Evolutionary conservation across 192 early-diverging fungal species (phyloP), one percentile per base, ranked within the genome.

Genomic region (Helicostylum pulchrum): DNA sequence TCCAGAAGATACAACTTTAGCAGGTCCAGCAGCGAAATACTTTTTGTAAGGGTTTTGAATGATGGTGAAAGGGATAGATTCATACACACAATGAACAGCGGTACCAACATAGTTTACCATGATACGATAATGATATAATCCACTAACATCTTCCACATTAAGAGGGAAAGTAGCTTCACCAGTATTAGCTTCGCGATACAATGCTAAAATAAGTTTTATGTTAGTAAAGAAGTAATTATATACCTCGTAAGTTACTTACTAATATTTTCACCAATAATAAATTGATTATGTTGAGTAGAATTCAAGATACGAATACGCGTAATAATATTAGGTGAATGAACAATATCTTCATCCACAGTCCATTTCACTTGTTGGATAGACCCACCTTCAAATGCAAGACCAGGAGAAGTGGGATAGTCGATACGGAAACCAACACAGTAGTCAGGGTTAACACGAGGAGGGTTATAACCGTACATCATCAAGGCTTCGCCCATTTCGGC

Each of bases 221-320:
- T 20, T n/a, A 9, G 2, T 34, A 26, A n/a, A n/a, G n/a, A n/a
- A 26, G 11, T 17, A 65, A 4, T 20, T 5, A 55, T 19, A 17
- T 19, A 8, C 6, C 10, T 48, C n/a, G 15, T 8, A 47, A 42
- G 5, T 34, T 5, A 51, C 64, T 61, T 68, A 68, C 71, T 56
- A 21, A 65, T 46, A 26, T 73, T 73, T 54, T 73, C 71, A 54
- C 65, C 66, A 60, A 73, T 64, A 30, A 68, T 61, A 64, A 53
- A 67, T 17, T 67, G 65, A 48, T 73, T 73, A 56, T 73, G 71
- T 47, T 73, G 71, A 12, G 71, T 73, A 17, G 60, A 50, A 34
- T 73, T 73, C 42, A 73, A 19, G 34, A 73, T 67, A 53, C 71
- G 71, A n/a, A 73, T 68, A 55, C 71, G 66, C 31, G 71, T 73